Evolutionary conservation across 169 alveolate species (phyloP).

Genomic region (Theileria sp.): DNA sequence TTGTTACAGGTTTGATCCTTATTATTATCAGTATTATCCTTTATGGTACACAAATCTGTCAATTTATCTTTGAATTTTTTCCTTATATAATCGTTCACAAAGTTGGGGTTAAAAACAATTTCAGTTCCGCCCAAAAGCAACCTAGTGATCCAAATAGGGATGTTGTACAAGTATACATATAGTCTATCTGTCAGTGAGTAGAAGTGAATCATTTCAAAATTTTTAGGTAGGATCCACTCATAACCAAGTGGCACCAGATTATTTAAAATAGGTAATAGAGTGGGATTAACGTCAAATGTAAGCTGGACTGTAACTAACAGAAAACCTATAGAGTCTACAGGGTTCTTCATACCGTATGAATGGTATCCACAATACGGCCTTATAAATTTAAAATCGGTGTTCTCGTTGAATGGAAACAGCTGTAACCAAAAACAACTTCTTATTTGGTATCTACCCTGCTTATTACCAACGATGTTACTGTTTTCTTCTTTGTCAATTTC

Average conservation of each 20-base stretch:
- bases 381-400: conserved; percentile 68
- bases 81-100: not conserved
- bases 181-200: conserved; percentile 20
- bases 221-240: conserved; percentile 65
- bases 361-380: conserved; percentile 74
- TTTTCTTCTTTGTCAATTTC: not conserved
- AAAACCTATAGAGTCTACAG: conserved; percentile 70
- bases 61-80: not conserved
- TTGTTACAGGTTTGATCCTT: too few relatives aligned
- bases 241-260: conserved; percentile 55
- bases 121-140: conserved; percentile 31
- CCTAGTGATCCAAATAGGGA: conserved; percentile 52
- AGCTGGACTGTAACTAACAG: conserved; percentile 61
- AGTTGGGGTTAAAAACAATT: not conserved
- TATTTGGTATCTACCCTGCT: conserved; percentile 1
- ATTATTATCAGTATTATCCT: not conserved
- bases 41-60: not conserved
- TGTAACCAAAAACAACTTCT: conserved; percentile 39
- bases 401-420: conserved; percentile 59
- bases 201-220: conserved; percentile 68
- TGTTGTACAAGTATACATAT: conserved; percentile 2
- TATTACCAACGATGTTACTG: not conserved
- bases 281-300: conserved; percentile 52
- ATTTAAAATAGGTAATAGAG: conserved; percentile 56
- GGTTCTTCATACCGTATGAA: conserved; percentile 73